phyloP scores from a whole-genome alignment of 192 early-diverging fungal genomes.

The Linnemannia hyalina region DNA sequence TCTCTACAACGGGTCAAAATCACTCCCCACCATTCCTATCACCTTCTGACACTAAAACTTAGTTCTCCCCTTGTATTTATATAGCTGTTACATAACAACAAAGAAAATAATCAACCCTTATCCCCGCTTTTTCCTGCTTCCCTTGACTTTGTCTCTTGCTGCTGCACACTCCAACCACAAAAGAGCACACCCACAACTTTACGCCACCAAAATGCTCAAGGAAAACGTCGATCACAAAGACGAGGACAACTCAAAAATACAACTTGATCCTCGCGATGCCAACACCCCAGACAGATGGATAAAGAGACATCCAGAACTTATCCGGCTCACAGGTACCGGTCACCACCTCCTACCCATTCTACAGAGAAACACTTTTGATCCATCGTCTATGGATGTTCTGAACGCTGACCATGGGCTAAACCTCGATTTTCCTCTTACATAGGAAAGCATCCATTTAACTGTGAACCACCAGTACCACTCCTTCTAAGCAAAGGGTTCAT shows the following conservation, averaged over 20 bases:
- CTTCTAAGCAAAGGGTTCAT: slow-evolving; percentile 65
- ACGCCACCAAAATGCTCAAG: not conserved
- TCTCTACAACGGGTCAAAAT: not conserved
- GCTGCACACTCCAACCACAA: not conserved
- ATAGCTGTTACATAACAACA: not conserved
- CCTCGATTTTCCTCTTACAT: not conserved
- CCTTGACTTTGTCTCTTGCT: not conserved
- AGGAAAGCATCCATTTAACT: slow-evolving; percentile 73
- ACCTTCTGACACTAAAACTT: not conserved
- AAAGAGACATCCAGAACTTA: slow-evolving; percentile 59
- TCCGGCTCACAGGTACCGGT: slow-evolving; percentile 59
- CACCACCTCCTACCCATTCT: not conserved
- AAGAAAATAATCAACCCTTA: not conserved
- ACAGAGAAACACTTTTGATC: not conserved
- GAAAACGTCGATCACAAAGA: slow-evolving; percentile 7
- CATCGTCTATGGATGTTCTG: not conserved
- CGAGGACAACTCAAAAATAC: slow-evolving; percentile 22
- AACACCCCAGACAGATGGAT: slow-evolving; percentile 66
- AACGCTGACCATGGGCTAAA: not conserved
- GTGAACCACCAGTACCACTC: slow-evolving; percentile 60
- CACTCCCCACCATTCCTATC: not conserved
- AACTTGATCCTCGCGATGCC: slow-evolving; percentile 48
- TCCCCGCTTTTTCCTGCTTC: not conserved
- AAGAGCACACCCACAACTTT: not conserved
- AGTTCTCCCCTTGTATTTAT: not conserved